These are phyloP conservation scores for Lipomyces mesembrius DNA, from an alignment of 805 yeast species.

Conservation along the genomic window DNA sequence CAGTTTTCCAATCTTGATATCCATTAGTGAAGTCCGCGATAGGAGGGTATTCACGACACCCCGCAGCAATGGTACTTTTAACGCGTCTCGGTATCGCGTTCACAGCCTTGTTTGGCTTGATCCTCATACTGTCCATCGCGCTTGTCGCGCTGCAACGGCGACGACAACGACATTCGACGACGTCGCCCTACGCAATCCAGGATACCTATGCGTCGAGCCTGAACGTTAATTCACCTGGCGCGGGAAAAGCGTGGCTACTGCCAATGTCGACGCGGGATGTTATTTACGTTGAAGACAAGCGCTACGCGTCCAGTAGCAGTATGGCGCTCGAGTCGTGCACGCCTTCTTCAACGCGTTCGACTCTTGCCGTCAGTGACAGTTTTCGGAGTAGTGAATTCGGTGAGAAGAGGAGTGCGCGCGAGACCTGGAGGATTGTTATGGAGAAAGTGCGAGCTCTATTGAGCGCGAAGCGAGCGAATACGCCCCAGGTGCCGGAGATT, in stretches of 20 bases:
- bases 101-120: constrained; percentile 4
- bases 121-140: constrained; percentile 5
- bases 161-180: neutral
- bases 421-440: neutral
- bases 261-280: neutral
- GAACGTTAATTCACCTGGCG: constrained; percentile 3
- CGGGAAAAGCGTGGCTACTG: constrained; percentile 8
- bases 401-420: neutral
- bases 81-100: constrained; percentile 4
- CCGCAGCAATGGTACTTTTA: neutral
- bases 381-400: neutral
- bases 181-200: neutral
- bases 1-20: too few relatives aligned
- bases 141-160: constrained; percentile 4
- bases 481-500: constrained; percentile 27
- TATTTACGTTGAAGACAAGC: neutral
- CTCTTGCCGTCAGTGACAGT: neutral
- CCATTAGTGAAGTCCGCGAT: neutral
- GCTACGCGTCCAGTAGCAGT: neutral
- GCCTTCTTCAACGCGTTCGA: constrained; percentile 7
- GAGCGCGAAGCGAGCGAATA: neutral
- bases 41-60: neutral
- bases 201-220: neutral
- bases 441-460: neutral
- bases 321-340: neutral